A percentile compares a stretch with the other conserved stretches of the same genome.
Evolutionary conservation across 2,329 filamentous ascomycete genomes (phyloP).

Genomic region (Aspergillus neotritici): DNA sequence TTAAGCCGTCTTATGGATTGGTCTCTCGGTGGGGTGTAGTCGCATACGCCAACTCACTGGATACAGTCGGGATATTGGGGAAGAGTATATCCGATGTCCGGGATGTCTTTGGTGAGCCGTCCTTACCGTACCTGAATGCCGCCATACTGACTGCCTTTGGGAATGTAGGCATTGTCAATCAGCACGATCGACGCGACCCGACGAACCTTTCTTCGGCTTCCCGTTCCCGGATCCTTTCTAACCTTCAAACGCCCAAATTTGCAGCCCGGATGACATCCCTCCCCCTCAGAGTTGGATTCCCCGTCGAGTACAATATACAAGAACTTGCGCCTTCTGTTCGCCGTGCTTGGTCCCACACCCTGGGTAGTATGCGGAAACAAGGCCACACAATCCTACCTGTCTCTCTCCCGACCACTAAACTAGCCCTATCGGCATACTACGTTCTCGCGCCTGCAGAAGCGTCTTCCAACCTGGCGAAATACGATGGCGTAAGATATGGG

Average conservation of each 20-base stretch:
- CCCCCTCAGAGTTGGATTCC: conserved; percentile 52
- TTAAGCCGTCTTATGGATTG: conserved; percentile 88
- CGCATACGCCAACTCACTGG: conserved; percentile 85
- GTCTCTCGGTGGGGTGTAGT: conserved; percentile 81
- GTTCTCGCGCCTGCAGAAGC: conserved; percentile 92
- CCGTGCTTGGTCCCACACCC: conserved; percentile 60
- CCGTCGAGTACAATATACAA: conserved; percentile 77
- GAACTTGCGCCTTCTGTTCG: conserved; percentile 69
- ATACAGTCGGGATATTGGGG: conserved; percentile 77
- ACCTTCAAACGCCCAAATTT: conserved; percentile 30
- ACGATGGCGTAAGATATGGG: conserved; percentile 94
- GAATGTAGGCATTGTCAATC: conserved; percentile 46
- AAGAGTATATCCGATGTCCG: conserved; percentile 48
- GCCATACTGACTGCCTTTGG: conserved; percentile 22
- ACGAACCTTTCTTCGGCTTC: conserved; percentile 60
- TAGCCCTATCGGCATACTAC: conserved; percentile 90
- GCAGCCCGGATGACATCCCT: conserved; percentile 20
- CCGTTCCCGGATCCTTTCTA: conserved; percentile 47
- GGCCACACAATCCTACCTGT: conserved; percentile 71
- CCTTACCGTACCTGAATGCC: neutral
- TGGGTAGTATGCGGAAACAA: conserved; percentile 54
- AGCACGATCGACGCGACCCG: conserved; percentile 65
- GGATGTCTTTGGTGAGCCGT: conserved; percentile 47
- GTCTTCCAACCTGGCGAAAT: conserved; percentile 91
- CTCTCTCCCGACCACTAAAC: conserved; percentile 74